Evolutionary conservation across 768 basidiomycete species (phyloP), one percentile per base, ranked within the genome.

Genomic region (Tricholoma saponaceum): DNA sequence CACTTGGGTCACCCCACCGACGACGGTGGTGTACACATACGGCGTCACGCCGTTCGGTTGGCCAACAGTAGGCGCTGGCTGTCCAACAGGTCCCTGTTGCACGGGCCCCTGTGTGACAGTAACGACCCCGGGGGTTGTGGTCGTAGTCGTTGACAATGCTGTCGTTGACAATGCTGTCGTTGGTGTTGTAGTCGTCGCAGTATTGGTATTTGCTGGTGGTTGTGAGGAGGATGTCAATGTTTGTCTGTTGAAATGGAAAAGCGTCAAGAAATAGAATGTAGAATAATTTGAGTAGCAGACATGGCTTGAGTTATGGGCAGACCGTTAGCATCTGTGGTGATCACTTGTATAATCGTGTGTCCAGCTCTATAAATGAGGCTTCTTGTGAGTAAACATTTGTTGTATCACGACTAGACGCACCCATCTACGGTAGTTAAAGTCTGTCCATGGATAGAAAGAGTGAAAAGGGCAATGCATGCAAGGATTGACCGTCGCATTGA

Each of bases 1-100:
- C 5, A 63, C 67, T 12, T 57, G 67, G 2, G 74, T 72, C 23
- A 69, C 72, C 25, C 77, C 76, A 53, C 67, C 62, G 25, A 78
- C 61, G 35, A 77, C 72, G 0, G 83, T 84, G 28, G 81, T 83
- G 60, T 83, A 83, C 1, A 67, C 67, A 64, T 74, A 84, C 0
- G 80, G 79, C 0, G 79, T 83, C 26, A 76, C 76, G 2, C 77
- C 82, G 5, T 78, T 76, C 30, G 81, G 73, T 2, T 70, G 64
- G 20, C 61, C 68, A 2, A 67, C 69, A 23, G 70, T 73, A 4
- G 79, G 28, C 2, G 64, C 74, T 22, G 84, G 83, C 60, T 80
- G 78, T 6, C 79, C 87, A 0, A 88, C 86, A 3, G 85, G 83
- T 0, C 83, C 84, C 56, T 72, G 75, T 60, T 77, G 73, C 2